Evolutionary conservation across 768 basidiomycete species (phyloP).

Genomic region (Lyophyllum semitale): DNA sequence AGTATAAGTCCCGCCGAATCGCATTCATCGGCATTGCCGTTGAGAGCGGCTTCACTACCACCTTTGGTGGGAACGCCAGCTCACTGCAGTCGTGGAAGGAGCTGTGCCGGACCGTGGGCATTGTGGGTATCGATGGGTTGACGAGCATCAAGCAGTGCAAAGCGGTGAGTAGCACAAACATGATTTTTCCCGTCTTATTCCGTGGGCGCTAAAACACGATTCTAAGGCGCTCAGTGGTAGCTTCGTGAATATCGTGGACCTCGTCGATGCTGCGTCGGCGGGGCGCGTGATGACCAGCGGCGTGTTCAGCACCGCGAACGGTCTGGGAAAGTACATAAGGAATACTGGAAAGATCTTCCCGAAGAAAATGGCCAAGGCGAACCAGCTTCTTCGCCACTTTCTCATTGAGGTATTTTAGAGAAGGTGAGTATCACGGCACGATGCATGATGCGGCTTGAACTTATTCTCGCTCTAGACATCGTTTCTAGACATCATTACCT

Average conservation of each 20-base stretch:
- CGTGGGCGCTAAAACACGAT: not conserved
- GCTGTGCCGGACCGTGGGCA: no score
- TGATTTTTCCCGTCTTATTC: not conserved
- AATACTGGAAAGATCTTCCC: slow-evolving; percentile 17
- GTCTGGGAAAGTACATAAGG: slow-evolving; percentile 14
- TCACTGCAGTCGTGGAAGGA: no score
- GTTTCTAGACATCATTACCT: no score
- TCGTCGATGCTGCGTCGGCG: slow-evolving; percentile 13
- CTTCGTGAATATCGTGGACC: slow-evolving; percentile 21
- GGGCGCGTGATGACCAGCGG: slow-evolving; percentile 5
- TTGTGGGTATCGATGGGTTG: no score
- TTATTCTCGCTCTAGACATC: no score
- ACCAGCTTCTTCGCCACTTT: slow-evolving; percentile 17
- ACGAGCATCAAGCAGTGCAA: no score
- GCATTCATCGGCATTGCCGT: no score
- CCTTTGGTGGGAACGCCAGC: no score
- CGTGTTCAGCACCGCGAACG: slow-evolving; percentile 6
- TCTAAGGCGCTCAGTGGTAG: slow-evolving; percentile 13
- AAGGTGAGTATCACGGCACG: not conserved
- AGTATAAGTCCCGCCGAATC: no score
- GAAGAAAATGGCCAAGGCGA: slow-evolving; percentile 14
- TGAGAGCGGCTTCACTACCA: no score
- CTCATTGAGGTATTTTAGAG: slow-evolving; percentile 10
- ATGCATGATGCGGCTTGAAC: no score
- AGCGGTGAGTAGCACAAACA: not conserved